phyloP scores from a whole-genome alignment of 495 filamentous ascomycete species.

The Halenospora varia region DNA sequence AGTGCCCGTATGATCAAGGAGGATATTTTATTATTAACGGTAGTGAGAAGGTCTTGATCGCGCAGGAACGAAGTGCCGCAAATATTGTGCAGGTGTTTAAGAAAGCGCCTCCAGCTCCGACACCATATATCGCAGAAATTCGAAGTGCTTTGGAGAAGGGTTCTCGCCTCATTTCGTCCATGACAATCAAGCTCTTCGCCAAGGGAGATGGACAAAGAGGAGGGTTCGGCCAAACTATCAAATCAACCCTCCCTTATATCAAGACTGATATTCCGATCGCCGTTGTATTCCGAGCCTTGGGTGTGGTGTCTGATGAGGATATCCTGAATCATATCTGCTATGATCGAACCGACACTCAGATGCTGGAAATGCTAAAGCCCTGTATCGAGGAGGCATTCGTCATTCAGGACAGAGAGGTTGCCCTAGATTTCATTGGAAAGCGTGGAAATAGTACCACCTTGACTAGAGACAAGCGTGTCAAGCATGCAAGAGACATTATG shows the following conservation, averaged over 20 bases:
- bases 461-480: constrained; percentile 80
- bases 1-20: constrained; percentile 96
- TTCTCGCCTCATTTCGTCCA: constrained; percentile 83
- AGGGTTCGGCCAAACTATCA: constrained; percentile 79
- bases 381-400: constrained; percentile 95
- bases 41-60: constrained; percentile 98
- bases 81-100: constrained; percentile 99
- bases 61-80: constrained; percentile 93
- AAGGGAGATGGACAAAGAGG: constrained; percentile 77
- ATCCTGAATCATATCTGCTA: constrained; percentile 97
- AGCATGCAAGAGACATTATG: constrained; percentile 87
- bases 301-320: constrained; percentile 95
- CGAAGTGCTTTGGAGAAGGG: constrained; percentile 95
- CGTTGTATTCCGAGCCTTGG: constrained; percentile 91
- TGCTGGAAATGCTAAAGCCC: constrained; percentile 95
- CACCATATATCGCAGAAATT: constrained; percentile 91
- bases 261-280: constrained; percentile 90
- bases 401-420: constrained; percentile 94
- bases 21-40: constrained; percentile 99
- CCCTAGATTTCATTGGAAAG: constrained; percentile 92
- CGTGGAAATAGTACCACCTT: constrained; percentile 72
- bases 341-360: constrained; percentile 88
- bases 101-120: constrained; percentile 82
- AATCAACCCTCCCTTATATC: constrained; percentile 87
- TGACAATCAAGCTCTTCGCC: constrained; percentile 81